These are phyloP conservation scores for Penicillium sclerotigenum DNA, from an alignment of 2,329 filamentous ascomycete species.

Conservation along the genomic window DNA sequence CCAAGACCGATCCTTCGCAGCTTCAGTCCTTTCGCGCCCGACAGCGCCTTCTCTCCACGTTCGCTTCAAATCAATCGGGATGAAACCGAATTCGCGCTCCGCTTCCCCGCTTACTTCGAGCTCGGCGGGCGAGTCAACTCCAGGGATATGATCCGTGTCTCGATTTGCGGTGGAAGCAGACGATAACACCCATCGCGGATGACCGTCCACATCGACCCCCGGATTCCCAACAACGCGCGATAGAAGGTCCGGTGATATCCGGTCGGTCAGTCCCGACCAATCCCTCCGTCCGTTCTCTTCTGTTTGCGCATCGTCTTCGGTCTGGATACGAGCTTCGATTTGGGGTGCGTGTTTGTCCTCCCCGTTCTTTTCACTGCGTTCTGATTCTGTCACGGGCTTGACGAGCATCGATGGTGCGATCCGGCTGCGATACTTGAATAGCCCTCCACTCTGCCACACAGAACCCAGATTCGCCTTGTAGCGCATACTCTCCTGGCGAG, in stretches of 20 bases:
- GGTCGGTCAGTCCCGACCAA: slow-evolving; percentile 53
- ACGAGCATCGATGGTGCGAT: slow-evolving; percentile 45
- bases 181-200: slow-evolving; percentile 54
- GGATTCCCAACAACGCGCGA: slow-evolving; percentile 49
- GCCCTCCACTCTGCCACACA: slow-evolving; percentile 52
- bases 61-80: slow-evolving; percentile 59
- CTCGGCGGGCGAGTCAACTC: slow-evolving; percentile 40
- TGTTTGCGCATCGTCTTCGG: slow-evolving; percentile 26
- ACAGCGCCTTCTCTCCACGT: slow-evolving; percentile 62
- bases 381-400: slow-evolving; percentile 28
- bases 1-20: slow-evolving; percentile 62
- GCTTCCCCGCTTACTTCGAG: slow-evolving; percentile 31
- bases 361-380: not conserved
- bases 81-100: slow-evolving; percentile 51
- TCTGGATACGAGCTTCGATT: slow-evolving; percentile 7
- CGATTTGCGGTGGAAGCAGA: slow-evolving; percentile 56
- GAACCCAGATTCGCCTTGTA: slow-evolving; percentile 56
- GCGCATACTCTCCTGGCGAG: slow-evolving; percentile 49
- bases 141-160: slow-evolving; percentile 60
- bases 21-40: slow-evolving; percentile 60
- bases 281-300: slow-evolving; percentile 47
- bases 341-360: slow-evolving; percentile 5
- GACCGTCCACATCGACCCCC: slow-evolving; percentile 36
- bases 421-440: slow-evolving; percentile 43
- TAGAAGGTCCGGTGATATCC: slow-evolving; percentile 50